Evolutionary conservation across 768 basidiomycete genomes (phyloP), one percentile per base, ranked within the genome.

Genomic region (Amanita polypyramis): DNA sequence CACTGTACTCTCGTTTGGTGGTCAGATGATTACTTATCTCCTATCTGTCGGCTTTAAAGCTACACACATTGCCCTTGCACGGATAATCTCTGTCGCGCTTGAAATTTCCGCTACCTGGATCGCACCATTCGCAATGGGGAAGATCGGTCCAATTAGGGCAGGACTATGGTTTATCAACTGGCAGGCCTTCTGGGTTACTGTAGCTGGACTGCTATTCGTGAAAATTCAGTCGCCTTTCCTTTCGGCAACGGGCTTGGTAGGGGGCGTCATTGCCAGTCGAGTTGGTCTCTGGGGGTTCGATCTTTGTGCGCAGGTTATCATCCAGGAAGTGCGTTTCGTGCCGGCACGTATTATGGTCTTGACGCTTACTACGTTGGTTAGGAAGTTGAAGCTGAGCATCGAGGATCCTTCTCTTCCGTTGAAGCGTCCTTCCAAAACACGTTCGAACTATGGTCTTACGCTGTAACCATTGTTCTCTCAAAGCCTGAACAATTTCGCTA

Each of bases 241-340:
- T 9, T 35, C 42, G n/a, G 54, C 54, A 5, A 39, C 47, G 2
- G 55, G 54, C 9, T 46, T 63, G 2, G 52, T 61, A 11, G 58
- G 41, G 10, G 56, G 52, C 15, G 56, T 58, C 8, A 58, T 58
- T 19, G 34, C 55, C n/a, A 62, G 61, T 42, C 54, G 62, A 4
- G 37, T 61, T 9, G 61, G 62, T 10, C 53, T 63, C 11, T 62
- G 62, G 62, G 61, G 61, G 8, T 63, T 62, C 27, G 61, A 63
- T 45, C 55, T 63, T 15, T 55, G 56, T 34, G 57, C 53, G 3
- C 62, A 63, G 44, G 46, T 56, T 5, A 55, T 62, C 30, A 52
- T 62, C n/a, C 62, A 63, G 50, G 53, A 56, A 46, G 58, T 57
- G n/a, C 25, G 55, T 27, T 17, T 2, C 3, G n/a, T 7, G 5